These are phyloP conservation scores for Dactylonectria macrodidyma DNA, from an alignment of 2,329 filamentous ascomycete species.

Conservation along the genomic window DNA sequence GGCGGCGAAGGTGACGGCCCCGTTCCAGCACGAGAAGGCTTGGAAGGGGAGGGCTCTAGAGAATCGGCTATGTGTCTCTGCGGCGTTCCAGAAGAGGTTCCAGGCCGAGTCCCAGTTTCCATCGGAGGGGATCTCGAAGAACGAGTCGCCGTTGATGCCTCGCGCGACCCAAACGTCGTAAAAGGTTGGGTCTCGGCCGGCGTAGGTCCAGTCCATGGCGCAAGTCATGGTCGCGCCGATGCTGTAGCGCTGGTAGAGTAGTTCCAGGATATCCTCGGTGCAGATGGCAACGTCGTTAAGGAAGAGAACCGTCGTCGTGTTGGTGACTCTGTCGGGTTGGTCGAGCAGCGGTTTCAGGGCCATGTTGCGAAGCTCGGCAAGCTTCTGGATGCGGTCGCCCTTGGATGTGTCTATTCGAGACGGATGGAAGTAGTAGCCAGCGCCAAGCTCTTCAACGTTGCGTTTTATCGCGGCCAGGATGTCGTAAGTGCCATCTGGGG, in stretches of 20 bases:
- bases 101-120: constrained; percentile 58
- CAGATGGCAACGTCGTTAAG: constrained; percentile 68
- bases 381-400: constrained; percentile 61
- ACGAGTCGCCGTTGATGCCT: constrained; percentile 65
- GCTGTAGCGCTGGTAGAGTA: constrained; percentile 61
- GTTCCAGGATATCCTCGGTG: constrained; percentile 69
- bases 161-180: constrained; percentile 71
- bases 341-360: constrained; percentile 64
- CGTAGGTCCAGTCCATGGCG: constrained; percentile 70
- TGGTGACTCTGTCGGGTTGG: constrained; percentile 16
- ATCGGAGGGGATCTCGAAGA: constrained; percentile 65
- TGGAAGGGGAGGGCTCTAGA: constrained; percentile 63
- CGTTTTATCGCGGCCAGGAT: constrained; percentile 60
- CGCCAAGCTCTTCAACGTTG: constrained; percentile 56
- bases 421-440: constrained; percentile 59
- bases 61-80: constrained; percentile 52
- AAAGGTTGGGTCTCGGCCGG: constrained; percentile 61
- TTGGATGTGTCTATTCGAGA: constrained; percentile 61
- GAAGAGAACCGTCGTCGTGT: constrained; percentile 62
- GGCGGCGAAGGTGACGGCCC: constrained; percentile 63
- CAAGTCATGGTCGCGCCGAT: constrained; percentile 69
- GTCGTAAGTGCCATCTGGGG: constrained; percentile 67
- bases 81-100: constrained; percentile 68
- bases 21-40: constrained; percentile 74
- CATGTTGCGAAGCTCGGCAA: constrained; percentile 67